A percentile compares a stretch with the other conserved stretches of the same genome.
These are phyloP conservation scores for Clavispora vitiphila DNA, from an alignment of 805 yeast species.

Conservation along the genomic window DNA sequence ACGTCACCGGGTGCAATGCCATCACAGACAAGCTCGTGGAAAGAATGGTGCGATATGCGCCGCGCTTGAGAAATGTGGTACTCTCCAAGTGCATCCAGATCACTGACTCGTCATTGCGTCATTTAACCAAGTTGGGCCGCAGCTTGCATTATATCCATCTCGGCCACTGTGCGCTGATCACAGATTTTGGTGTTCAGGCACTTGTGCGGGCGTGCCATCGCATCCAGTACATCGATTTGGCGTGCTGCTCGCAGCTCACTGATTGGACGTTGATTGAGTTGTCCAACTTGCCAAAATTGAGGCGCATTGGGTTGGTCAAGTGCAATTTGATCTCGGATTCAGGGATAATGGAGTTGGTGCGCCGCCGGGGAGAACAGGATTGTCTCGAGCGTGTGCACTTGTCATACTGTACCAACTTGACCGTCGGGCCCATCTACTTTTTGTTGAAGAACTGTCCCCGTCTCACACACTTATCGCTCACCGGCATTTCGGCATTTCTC, in stretches of 20 bases:
- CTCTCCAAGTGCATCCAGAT: conserved; percentile 84
- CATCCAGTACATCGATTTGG: conserved; percentile 88
- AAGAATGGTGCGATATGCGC: conserved; percentile 69
- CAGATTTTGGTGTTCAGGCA: conserved; percentile 79
- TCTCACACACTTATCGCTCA: conserved; percentile 83
- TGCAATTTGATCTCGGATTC: conserved; percentile 83
- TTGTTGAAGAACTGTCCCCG: conserved; percentile 77
- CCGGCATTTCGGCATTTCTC: conserved; percentile 88
- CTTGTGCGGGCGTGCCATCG: conserved; percentile 76
- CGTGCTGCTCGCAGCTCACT: conserved; percentile 88
- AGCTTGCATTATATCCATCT: conserved; percentile 84
- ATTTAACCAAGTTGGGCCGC: conserved; percentile 69
- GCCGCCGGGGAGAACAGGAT: conserved; percentile 66
- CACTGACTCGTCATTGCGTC: conserved; percentile 73
- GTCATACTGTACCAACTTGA: conserved; percentile 80
- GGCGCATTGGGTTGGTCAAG: conserved; percentile 91
- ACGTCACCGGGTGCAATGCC: conserved; percentile 76
- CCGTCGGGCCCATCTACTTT: conserved; percentile 71
- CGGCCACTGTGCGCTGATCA: conserved; percentile 88
- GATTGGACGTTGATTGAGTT: conserved; percentile 75
- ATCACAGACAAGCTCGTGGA: conserved; percentile 78
- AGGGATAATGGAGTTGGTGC: conserved; percentile 67
- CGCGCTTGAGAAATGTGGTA: conserved; percentile 80
- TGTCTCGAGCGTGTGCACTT: conserved; percentile 89
- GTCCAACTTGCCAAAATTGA: conserved; percentile 69